Conservation (phyloP, 2,329 filamentous ascomycete genomes). For the Elsinoe perseae region DNA sequence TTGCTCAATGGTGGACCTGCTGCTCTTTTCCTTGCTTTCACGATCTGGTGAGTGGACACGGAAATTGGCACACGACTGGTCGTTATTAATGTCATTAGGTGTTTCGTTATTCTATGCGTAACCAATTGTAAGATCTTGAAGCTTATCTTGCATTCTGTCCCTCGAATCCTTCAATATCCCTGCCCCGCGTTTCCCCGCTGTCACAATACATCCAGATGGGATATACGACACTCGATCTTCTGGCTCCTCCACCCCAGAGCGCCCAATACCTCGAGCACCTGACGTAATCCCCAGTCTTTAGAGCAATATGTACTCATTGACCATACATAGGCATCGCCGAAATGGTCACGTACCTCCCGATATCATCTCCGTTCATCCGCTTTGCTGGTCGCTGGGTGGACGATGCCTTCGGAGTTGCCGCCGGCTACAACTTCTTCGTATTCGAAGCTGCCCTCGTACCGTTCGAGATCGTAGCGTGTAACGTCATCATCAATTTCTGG, state of each 20-base stretch:
- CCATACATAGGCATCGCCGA: constrained; percentile 50
- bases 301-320: constrained; percentile 10
- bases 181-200: constrained; percentile 17
- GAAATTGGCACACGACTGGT: not conserved
- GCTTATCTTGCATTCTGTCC: constrained; percentile 1
- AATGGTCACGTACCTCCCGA: constrained; percentile 69
- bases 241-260: not conserved
- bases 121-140: constrained; percentile 16
- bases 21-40: constrained; percentile 41
- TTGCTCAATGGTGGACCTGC: constrained; percentile 41
- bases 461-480: constrained; percentile 43
- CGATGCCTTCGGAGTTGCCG: constrained; percentile 57
- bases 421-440: constrained; percentile 28
- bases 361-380: constrained; percentile 70
- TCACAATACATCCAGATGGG: not conserved
- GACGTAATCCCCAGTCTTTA: not conserved
- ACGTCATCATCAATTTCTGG: constrained; percentile 57
- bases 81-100: constrained; percentile 26
- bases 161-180: constrained; percentile 21
- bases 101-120: constrained; percentile 21
- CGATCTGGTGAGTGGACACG: constrained; percentile 31
- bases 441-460: constrained; percentile 26
- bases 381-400: constrained; percentile 70
- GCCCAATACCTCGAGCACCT: constrained; percentile 2
- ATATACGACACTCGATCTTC: not conserved